Evolutionary conservation across 73 alveolate genomes (phyloP).

Genomic region (Paramecium octaurelia): DNA sequence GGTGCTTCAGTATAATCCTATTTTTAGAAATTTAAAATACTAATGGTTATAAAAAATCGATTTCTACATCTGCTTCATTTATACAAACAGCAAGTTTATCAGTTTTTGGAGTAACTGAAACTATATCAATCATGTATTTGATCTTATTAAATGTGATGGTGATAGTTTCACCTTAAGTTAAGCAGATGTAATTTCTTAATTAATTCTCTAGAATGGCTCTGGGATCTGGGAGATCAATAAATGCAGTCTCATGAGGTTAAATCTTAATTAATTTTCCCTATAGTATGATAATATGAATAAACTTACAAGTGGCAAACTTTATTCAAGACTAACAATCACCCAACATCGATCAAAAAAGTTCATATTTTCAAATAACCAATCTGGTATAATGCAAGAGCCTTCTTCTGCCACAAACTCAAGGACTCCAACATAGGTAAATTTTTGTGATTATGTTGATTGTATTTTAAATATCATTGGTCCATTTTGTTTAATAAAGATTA

Average conservation of each 20-base stretch:
- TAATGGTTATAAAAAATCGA: slow-evolving; percentile 91
- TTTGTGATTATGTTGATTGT: neutral
- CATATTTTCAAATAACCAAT: slow-evolving; percentile 90
- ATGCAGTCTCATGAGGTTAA: slow-evolving; percentile 95
- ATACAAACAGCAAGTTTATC: slow-evolving; percentile 80
- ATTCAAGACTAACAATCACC: slow-evolving; percentile 72
- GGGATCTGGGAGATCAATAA: slow-evolving; percentile 92
- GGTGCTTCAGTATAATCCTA: slow-evolving; percentile 86
- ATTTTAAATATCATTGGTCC: slow-evolving; percentile 59
- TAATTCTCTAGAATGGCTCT: slow-evolving; percentile 91
- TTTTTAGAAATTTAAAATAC: neutral
- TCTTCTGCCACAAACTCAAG: slow-evolving; percentile 94
- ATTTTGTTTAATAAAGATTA: neutral
- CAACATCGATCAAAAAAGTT: slow-evolving; percentile 78
- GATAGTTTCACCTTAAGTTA: slow-evolving; percentile 94
- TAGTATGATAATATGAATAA: neutral
- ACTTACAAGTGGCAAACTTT: slow-evolving; percentile 62
- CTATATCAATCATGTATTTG: slow-evolving; percentile 85
- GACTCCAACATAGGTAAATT: slow-evolving; percentile 91
- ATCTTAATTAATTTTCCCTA: slow-evolving; percentile 85
- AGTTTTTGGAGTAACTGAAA: slow-evolving; percentile 78
- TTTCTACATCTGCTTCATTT: slow-evolving; percentile 93
- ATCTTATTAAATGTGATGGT: slow-evolving; percentile 76
- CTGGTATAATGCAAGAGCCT: slow-evolving; percentile 89
- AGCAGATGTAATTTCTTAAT: slow-evolving; percentile 88